Base-by-base conservation (phyloP, 208 protist genomes). In the Wallacemonas sp. region DNA sequence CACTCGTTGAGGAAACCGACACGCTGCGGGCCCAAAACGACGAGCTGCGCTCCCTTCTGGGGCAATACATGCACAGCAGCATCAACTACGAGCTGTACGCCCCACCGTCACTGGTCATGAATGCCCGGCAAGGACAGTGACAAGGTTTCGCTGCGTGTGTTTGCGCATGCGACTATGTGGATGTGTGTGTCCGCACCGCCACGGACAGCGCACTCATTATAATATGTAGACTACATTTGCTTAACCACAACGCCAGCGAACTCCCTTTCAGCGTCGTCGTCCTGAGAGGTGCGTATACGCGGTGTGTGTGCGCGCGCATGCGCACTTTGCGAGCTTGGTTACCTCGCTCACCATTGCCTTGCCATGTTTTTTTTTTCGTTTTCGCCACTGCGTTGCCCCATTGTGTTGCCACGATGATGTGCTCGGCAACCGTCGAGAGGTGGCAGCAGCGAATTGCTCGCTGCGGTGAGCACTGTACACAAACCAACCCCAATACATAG, bases 1-100 rank as follows among this genome's bases (percentile, higher is more conserved):
- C 58, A 19, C 68, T 97, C 24, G 94, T 99, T 52, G 69, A 76
- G 32, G 79, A 91, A 30, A 96, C 93, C 1, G 85, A 95, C 67
- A 80, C 81, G 36, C 73, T 99, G 5, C 83, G 89, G 12, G 69
- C 74, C 32, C 95, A 98, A 60, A 99, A 99, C 71, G 65, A 87
- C 26, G 95, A 99, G 78, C 87, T 99, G 27, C 75, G 87, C 44
- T 66, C 68, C 8, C 76, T 99, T 3, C 75, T 99, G 9, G 86
- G 79, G 37, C 80, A 97, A 71, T 99, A 98, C 73, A 73, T 98
- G 63, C 37, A 81, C 12, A 89, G 91, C 54, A 81, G 87, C 64
- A 85, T 98, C 57, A 98, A 98, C 69, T 93, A 95, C 50, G 79
- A 98, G 61, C 77, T 98, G 17, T 87, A 89, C 65, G 69, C 85